Conservation (phyloP, 2,329 filamentous ascomycete species). For the Epichloe typhina region DNA sequence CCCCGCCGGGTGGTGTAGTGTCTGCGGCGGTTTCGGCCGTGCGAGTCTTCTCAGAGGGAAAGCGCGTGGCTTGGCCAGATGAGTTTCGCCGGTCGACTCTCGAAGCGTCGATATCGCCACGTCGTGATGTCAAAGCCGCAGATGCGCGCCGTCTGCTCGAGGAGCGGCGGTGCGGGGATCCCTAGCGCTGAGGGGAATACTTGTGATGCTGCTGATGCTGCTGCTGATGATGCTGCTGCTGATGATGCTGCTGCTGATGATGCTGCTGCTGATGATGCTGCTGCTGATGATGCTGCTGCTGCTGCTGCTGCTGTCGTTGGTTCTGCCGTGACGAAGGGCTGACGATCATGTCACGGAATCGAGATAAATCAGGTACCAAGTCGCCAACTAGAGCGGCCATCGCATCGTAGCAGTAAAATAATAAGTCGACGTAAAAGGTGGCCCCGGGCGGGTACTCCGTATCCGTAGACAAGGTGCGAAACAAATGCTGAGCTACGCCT, state of each 20-base stretch:
- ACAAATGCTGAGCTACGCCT: neutral
- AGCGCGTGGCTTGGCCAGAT: neutral
- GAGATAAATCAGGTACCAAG: slow-evolving; percentile 58
- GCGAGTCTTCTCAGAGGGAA: neutral
- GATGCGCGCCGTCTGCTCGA: slow-evolving; percentile 15
- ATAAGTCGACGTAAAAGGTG: neutral
- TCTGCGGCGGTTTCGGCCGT: neutral
- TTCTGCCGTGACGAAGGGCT: slow-evolving; percentile 31
- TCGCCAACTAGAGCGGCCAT: slow-evolving; percentile 58
- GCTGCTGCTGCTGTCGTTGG: slow-evolving; percentile 27
- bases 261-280: slow-evolving; percentile 17
- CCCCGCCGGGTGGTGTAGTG: slow-evolving; percentile 23
- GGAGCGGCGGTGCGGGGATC: slow-evolving; percentile 14
- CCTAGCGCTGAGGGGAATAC: slow-evolving; percentile 12
- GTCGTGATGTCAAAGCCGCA: slow-evolving; percentile 10
- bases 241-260: slow-evolving; percentile 17
- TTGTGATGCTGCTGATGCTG: slow-evolving; percentile 9
- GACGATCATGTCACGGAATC: slow-evolving; percentile 59
- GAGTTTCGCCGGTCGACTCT: neutral
- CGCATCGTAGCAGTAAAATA: slow-evolving; percentile 22
- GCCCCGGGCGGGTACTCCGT: neutral
- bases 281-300: slow-evolving; percentile 11
- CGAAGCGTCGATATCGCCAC: slow-evolving; percentile 7
- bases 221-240: slow-evolving; percentile 27
- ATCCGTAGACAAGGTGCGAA: neutral